A percentile compares a stretch with the other conserved stretches of the same genome.
phyloP scores from a whole-genome alignment of 108 stramenopile genomes.

The Skeletonema tropicum region DNA sequence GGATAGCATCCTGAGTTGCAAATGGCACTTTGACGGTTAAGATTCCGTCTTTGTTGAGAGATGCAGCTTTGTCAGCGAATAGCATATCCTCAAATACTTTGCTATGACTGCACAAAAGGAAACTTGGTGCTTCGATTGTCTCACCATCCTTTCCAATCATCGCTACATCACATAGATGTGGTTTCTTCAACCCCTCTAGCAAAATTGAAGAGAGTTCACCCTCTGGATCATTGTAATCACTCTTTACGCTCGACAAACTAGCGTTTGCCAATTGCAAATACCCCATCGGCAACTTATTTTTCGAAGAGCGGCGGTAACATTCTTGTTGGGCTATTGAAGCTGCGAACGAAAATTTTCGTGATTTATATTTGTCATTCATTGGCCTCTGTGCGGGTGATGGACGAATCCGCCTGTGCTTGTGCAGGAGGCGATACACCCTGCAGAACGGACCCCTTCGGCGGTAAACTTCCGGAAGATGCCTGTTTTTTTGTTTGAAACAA shows the following conservation, averaged over 20 bases:
- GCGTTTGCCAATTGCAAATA: neutral
- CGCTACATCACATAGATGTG: slow-evolving; percentile 26
- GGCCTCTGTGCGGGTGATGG: neutral
- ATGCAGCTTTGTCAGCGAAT: neutral
- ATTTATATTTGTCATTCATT: neutral
- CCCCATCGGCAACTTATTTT: neutral
- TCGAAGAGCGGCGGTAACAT: neutral
- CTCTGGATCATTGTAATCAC: neutral
- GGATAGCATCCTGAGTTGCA: slow-evolving; percentile 18
- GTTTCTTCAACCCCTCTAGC: slow-evolving; percentile 22
- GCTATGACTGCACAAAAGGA: slow-evolving; percentile 20
- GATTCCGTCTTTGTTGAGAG: neutral
- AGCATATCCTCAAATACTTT: slow-evolving; percentile 12
- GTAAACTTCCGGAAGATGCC: too few species aligned
- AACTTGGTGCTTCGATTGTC: slow-evolving; percentile 10
- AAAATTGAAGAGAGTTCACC: slow-evolving; percentile 6
- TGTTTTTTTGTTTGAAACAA: too few species aligned
- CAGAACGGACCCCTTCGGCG: neutral
- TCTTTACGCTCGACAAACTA: neutral
- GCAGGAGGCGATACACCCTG: neutral
- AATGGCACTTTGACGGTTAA: slow-evolving; percentile 10
- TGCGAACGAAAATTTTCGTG: neutral
- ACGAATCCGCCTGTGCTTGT: neutral
- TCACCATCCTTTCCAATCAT: slow-evolving; percentile 19
- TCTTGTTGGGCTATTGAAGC: neutral